Evolutionary conservation across 2,329 filamentous ascomycete species (phyloP).

Genomic region (Proliferodiscus dingleyae): DNA sequence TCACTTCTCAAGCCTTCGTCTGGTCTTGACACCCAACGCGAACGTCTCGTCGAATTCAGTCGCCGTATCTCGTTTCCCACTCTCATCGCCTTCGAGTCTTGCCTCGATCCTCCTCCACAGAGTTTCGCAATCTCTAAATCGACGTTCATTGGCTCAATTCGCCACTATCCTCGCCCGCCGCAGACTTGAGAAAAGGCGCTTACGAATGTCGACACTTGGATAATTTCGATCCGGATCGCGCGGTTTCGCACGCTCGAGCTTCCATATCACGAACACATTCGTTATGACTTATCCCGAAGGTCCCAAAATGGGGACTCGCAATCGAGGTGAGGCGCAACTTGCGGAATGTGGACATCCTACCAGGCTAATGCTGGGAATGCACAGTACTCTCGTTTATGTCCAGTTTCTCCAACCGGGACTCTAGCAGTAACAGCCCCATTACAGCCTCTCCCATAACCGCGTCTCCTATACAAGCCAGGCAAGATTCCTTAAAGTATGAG

Average conservation of each 20-base stretch:
- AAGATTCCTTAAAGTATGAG: constrained; percentile 18
- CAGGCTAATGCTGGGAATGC: constrained; percentile 20
- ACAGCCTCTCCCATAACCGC: constrained; percentile 18
- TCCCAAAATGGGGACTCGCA: constrained; percentile 30
- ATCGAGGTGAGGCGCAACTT: constrained; percentile 29
- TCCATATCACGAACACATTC: constrained; percentile 12
- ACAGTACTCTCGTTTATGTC: constrained; percentile 86
- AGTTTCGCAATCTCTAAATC: too few relatives aligned
- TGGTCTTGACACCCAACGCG: too few relatives aligned
- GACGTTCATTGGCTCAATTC: too few relatives aligned
- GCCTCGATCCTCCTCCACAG: too few relatives aligned
- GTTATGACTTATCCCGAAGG: constrained; percentile 10
- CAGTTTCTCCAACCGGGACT: constrained; percentile 56
- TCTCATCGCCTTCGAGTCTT: too few relatives aligned
- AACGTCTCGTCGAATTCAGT: too few relatives aligned
- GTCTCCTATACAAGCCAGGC: constrained; percentile 17
- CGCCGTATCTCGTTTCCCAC: too few relatives aligned
- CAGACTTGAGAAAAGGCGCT: too few relatives aligned
- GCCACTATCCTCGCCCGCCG: too few relatives aligned
- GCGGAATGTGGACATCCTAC: neutral
- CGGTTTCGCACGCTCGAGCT: constrained; percentile 13
- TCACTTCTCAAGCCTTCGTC: too few relatives aligned
- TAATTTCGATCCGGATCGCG: constrained; percentile 14
- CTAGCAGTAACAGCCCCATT: constrained; percentile 30
- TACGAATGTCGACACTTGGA: too few relatives aligned